Evolutionary conservation across 1,284 basidiomycete species (phyloP).

Genomic region (Laetiporus sulphureus): DNA sequence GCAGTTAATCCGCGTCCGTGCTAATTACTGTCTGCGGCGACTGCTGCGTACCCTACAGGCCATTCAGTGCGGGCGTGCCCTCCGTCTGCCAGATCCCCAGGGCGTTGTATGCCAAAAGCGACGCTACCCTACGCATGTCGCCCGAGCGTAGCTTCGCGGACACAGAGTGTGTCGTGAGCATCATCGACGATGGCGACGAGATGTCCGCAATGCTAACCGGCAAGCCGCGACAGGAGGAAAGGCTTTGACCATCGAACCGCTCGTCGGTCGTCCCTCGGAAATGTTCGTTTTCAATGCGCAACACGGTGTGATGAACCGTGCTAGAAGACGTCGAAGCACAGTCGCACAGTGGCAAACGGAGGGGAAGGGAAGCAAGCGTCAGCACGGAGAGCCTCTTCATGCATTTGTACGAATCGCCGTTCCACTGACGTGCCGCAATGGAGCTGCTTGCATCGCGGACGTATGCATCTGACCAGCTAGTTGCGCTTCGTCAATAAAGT

Average conservation of each 20-base stretch:
- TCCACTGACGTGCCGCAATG: too few relatives aligned
- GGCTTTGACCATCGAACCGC: slow-evolving; percentile 48
- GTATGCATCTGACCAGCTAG: too few relatives aligned
- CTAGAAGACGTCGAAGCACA: slow-evolving; percentile 18
- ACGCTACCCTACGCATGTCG: slow-evolving; percentile 40
- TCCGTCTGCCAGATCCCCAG: slow-evolving; percentile 63
- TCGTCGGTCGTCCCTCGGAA: slow-evolving; percentile 44
- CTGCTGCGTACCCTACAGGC: slow-evolving; percentile 49
- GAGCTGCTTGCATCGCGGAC: too few relatives aligned
- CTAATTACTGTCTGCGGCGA: slow-evolving; percentile 51
- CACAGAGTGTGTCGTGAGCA: slow-evolving; percentile 63
- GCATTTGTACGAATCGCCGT: too few relatives aligned
- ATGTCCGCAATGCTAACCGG: slow-evolving; percentile 57
- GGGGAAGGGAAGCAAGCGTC: too few relatives aligned
- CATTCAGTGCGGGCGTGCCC: slow-evolving; percentile 51
- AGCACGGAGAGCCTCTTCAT: too few relatives aligned
- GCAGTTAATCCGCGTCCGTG: slow-evolving; percentile 51
- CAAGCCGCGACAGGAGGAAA: slow-evolving; percentile 61
- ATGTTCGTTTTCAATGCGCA: slow-evolving; percentile 41
- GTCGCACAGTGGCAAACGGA: too few relatives aligned
- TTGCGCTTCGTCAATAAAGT: too few relatives aligned
- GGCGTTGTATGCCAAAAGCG: slow-evolving; percentile 54
- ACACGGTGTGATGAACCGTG: slow-evolving; percentile 32
- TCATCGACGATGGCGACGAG: slow-evolving; percentile 50
- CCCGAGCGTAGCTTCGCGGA: slow-evolving; percentile 67